Conservation (phyloP, 2,329 filamentous ascomycete species). For the Trichoderma asperellum region DNA sequence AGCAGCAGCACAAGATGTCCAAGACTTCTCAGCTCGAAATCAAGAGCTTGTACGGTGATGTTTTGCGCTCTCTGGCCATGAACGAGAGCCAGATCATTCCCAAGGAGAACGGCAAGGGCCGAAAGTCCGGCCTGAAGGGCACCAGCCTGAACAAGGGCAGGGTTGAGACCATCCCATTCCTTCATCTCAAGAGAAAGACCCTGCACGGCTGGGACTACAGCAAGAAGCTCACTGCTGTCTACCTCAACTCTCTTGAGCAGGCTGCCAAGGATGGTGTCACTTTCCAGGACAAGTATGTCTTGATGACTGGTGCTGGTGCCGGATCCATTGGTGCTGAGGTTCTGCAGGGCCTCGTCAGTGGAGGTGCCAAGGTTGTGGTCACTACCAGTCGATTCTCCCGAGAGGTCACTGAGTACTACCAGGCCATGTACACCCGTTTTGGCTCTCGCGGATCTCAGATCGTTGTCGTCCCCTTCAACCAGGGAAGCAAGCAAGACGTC, state of each 20-base stretch:
- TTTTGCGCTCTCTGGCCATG: slow-evolving; percentile 93
- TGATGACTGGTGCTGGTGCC: slow-evolving; percentile 98
- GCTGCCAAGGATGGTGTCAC: slow-evolving; percentile 86
- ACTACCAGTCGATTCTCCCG: slow-evolving; percentile 96
- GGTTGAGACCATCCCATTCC: slow-evolving; percentile 95
- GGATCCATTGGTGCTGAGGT: slow-evolving; percentile 98
- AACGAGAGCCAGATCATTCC: slow-evolving; percentile 97
- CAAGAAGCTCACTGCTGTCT: slow-evolving; percentile 94
- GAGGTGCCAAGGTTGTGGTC: slow-evolving; percentile 94
- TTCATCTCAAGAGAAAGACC: slow-evolving; percentile 93
- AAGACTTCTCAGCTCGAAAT: slow-evolving; percentile 97
- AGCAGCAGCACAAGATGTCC: slow-evolving; percentile 96
- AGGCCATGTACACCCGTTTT: slow-evolving; percentile 95
- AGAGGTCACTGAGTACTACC: slow-evolving; percentile 98
- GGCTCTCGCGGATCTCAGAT: slow-evolving; percentile 94
- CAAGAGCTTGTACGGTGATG: slow-evolving; percentile 91
- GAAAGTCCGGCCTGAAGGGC: slow-evolving; percentile 56
- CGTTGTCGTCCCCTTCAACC: slow-evolving; percentile 98
- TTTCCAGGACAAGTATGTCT: slow-evolving; percentile 91
- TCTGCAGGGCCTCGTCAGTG: slow-evolving; percentile 91
- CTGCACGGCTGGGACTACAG: slow-evolving; percentile 98
- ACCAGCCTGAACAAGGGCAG: slow-evolving; percentile 77
- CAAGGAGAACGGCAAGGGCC: slow-evolving; percentile 74
- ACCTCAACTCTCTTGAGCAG: slow-evolving; percentile 88
- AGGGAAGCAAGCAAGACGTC: slow-evolving; percentile 97